Conservation (phyloP, 2,329 filamentous ascomycete species). For the Sarocladiaceae sp. region DNA sequence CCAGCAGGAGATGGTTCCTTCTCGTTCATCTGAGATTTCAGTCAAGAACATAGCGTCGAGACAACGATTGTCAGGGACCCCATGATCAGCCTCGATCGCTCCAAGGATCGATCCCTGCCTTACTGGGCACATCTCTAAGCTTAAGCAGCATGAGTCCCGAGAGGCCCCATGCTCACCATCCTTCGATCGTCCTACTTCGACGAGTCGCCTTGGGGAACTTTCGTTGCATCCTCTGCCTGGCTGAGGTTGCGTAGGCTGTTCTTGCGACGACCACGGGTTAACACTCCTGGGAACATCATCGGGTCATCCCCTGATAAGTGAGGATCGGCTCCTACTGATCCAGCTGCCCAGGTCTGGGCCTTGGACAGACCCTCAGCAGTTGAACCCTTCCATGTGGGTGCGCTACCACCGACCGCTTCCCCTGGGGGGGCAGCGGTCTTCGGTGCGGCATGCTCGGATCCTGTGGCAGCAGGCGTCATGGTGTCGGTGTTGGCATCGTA, state of each 20-base stretch:
- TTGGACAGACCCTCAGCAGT: neutral
- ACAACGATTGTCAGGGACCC: no score
- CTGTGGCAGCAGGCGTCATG: slow-evolving; percentile 1
- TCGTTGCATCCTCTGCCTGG: slow-evolving; percentile 16
- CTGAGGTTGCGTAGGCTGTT: slow-evolving; percentile 31
- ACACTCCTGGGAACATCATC: slow-evolving; percentile 65
- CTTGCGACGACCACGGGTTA: slow-evolving; percentile 43
- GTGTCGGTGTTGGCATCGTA: slow-evolving; percentile 22
- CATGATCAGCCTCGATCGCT: no score
- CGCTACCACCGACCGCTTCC: neutral
- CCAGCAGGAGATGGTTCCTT: no score
- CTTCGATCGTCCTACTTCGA: neutral
- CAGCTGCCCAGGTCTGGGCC: slow-evolving; percentile 5
- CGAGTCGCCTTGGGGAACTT: neutral
- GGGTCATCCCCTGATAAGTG: slow-evolving; percentile 57
- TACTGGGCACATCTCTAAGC: no score
- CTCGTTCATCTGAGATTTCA: no score
- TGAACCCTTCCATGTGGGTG: neutral
- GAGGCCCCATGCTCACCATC: neutral
- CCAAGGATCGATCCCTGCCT: no score
- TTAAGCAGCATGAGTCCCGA: no score
- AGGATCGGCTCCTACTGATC: slow-evolving; percentile 26
- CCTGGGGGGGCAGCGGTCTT: neutral
- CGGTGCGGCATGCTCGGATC: neutral
- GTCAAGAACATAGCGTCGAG: no score